These are phyloP conservation scores for Parvularia atlantis DNA, from an alignment of 78 protist species.

Conservation along the genomic window DNA sequence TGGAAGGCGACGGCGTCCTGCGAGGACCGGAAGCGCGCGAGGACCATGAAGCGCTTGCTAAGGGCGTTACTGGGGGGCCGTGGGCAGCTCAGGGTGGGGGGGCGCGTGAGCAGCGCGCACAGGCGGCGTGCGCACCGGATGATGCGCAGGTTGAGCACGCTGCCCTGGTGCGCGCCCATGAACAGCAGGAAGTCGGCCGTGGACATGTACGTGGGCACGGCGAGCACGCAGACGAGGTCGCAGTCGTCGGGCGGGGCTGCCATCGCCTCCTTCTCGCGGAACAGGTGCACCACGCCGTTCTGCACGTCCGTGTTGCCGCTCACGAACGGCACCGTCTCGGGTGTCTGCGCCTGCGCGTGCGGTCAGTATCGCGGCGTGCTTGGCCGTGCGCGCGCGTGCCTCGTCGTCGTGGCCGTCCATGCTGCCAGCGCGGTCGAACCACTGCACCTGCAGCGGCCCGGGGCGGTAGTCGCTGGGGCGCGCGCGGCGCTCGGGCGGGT, in stretches of 20 bases:
- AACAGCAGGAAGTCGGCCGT: conserved; percentile 5
- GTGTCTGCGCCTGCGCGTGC: no score
- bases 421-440: no score
- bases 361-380: no score
- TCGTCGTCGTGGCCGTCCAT: no score
- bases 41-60: conserved; percentile 59
- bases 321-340: no score
- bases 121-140: neutral
- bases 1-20: conserved; percentile 41
- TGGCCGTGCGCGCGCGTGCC: no score
- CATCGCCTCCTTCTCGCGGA: no score
- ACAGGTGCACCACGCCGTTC: no score
- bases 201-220: neutral
- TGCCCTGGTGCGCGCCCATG: neutral
- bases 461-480: no score
- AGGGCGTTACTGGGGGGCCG: neutral
- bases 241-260: neutral
- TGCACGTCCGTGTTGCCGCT: no score
- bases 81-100: neutral
- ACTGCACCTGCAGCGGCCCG: no score
- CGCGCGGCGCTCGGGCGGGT: no score
- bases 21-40: conserved; percentile 27
- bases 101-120: neutral
- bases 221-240: neutral
- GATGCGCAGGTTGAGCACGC: neutral